Percentiles rank a stretch among this genome's conserved stretches.
These are phyloP conservation scores for Cyberlindnera xylosilytica DNA, from an alignment of 805 yeast genomes.

Conservation along the genomic window DNA sequence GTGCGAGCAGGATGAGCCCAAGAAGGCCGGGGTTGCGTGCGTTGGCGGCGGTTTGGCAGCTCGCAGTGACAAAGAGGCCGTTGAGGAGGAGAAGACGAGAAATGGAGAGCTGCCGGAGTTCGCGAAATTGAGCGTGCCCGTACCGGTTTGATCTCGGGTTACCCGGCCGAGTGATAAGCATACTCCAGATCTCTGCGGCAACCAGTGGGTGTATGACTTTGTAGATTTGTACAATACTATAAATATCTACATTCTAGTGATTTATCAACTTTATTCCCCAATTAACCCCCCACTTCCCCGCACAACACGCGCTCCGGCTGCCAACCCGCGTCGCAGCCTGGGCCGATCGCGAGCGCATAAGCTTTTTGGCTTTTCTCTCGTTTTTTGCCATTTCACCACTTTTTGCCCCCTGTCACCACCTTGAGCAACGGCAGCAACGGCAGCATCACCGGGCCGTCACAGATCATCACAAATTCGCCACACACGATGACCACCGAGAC, in stretches of 20 bases:
- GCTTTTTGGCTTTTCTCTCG: slow-evolving; percentile 5
- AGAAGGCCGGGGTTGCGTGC: background rate
- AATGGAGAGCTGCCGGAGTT: too few species aligned
- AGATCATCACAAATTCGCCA: too few species aligned
- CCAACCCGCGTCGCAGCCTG: background rate
- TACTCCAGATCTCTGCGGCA: background rate
- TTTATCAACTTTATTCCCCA: too few species aligned
- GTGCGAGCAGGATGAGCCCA: slow-evolving; percentile 4
- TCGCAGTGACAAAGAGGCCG: background rate
- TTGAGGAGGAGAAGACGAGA: background rate
- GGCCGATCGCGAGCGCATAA: slow-evolving; percentile 1
- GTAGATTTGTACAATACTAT: too few species aligned
- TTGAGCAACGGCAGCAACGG: background rate
- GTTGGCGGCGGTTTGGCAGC: background rate
- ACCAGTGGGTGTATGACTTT: too few species aligned
- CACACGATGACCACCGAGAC: slow-evolving; percentile 23
- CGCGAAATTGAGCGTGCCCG: background rate
- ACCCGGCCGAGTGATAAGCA: background rate
- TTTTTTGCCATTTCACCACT: background rate
- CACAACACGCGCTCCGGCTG: background rate
- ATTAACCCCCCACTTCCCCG: background rate
- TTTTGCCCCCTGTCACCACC: background rate
- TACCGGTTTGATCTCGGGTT: background rate
- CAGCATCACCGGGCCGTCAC: too few species aligned
- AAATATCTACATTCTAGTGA: too few species aligned